Evolutionary conservation across 2,329 filamentous ascomycete genomes (phyloP).

Genomic region (Ploettnerulaceae sp.): DNA sequence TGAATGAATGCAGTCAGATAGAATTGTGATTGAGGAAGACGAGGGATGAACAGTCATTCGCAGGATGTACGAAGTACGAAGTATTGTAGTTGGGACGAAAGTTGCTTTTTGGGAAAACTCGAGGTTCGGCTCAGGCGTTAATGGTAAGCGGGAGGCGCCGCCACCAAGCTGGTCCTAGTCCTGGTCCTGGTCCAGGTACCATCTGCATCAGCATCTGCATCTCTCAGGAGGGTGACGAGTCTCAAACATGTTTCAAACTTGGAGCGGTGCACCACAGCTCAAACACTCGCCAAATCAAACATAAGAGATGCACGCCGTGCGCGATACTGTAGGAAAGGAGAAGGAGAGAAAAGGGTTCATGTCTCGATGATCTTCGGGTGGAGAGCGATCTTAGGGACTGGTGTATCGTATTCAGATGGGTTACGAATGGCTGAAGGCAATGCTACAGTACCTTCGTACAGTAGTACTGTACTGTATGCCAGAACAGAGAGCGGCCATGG

Average conservation of each 20-base stretch:
- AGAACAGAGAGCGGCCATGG: background rate
- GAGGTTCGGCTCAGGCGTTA: background rate
- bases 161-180: background rate
- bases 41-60: background rate
- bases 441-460: background rate
- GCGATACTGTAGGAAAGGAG: background rate
- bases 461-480: background rate
- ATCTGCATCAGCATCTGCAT: no score
- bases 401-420: conserved; percentile 6
- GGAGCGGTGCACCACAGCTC: background rate
- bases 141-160: background rate
- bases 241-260: conserved; percentile 10
- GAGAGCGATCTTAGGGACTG: conserved; percentile 1
- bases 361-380: conserved; percentile 4
- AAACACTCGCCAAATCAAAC: conserved; percentile 5
- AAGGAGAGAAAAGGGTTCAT: background rate
- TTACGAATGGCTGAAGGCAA: background rate
- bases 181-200: no score
- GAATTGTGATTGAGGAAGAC: background rate
- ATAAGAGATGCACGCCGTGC: background rate
- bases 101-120: background rate
- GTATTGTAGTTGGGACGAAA: background rate
- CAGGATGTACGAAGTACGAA: background rate
- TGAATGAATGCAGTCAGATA: conserved; percentile 4
- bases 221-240: background rate